Percentiles rank a stretch among this genome's conserved stretches.
Conservation (phyloP, 2,329 filamentous ascomycete genomes). For the Colletotrichum musae region DNA sequence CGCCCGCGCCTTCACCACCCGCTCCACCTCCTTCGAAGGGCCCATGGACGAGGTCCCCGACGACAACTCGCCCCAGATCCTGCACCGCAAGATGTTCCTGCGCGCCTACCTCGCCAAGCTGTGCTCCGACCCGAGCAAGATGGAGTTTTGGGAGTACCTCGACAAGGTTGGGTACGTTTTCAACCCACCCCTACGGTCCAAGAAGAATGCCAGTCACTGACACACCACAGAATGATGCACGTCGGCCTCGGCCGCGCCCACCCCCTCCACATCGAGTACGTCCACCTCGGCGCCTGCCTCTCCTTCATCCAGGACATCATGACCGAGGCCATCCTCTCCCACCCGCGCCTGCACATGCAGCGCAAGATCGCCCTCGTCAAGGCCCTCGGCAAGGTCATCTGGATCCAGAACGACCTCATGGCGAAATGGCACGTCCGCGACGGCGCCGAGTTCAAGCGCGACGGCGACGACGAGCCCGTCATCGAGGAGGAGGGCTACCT, state of each 20-base stretch:
- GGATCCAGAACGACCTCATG: constrained; percentile 90
- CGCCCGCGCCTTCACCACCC: constrained; percentile 79
- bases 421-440: constrained; percentile 85
- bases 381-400: constrained; percentile 85
- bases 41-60: constrained; percentile 74
- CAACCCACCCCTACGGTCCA: background rate
- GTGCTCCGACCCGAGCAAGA: constrained; percentile 80
- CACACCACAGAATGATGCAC: constrained; percentile 77
- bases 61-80: constrained; percentile 81
- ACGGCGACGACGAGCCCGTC: constrained; percentile 60
- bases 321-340: constrained; percentile 80
- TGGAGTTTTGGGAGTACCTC: constrained; percentile 87
- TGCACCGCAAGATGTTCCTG: constrained; percentile 83
- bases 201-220: background rate
- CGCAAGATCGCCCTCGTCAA: constrained; percentile 82
- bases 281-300: constrained; percentile 81
- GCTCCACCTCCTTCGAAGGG: constrained; percentile 75
- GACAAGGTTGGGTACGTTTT: constrained; percentile 81
- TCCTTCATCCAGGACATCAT: constrained; percentile 85
- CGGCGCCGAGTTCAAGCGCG: constrained; percentile 71
- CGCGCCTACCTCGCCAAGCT: constrained; percentile 82
- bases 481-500: constrained; percentile 76
- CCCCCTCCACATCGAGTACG: constrained; percentile 83
- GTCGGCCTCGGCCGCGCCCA: constrained; percentile 80
- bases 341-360: constrained; percentile 75